phyloP scores from a whole-genome alignment of 106 monocot species.

The Acanthochlamys bracteata region DNA sequence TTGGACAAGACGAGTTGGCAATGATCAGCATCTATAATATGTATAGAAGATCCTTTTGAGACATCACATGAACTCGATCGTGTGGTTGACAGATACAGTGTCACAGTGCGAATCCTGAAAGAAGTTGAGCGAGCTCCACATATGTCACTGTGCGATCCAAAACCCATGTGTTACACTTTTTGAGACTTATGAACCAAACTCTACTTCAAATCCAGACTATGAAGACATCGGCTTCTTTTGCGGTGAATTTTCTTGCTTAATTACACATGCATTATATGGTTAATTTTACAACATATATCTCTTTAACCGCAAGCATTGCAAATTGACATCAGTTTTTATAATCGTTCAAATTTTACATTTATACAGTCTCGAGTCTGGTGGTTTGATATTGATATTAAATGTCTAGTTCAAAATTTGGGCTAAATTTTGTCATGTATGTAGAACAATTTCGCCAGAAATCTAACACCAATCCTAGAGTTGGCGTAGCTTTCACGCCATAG shows the following conservation, averaged over 20 bases:
- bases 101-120: slow-evolving; percentile 75
- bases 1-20: slow-evolving; percentile 91
- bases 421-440: no score
- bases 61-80: slow-evolving; percentile 85
- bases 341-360: no score
- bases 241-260: background rate
- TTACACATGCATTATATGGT: background rate
- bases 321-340: no score
- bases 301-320: no score
- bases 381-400: no score
- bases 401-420: no score
- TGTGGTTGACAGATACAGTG: slow-evolving; percentile 78
- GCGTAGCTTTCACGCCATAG: no score
- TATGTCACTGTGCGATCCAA: slow-evolving; percentile 55
- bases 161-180: slow-evolving; percentile 60
- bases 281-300: no score
- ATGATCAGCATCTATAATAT: slow-evolving; percentile 89
- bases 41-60: slow-evolving; percentile 98
- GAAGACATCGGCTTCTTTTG: background rate
- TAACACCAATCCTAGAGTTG: no score
- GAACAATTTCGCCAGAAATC: no score
- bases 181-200: slow-evolving; percentile 45
- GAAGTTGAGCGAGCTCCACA: slow-evolving; percentile 93
- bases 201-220: background rate
- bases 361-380: no score